These are phyloP conservation scores for Metschnikowia aberdeeniae DNA, from an alignment of 805 yeast species.

Conservation along the genomic window DNA sequence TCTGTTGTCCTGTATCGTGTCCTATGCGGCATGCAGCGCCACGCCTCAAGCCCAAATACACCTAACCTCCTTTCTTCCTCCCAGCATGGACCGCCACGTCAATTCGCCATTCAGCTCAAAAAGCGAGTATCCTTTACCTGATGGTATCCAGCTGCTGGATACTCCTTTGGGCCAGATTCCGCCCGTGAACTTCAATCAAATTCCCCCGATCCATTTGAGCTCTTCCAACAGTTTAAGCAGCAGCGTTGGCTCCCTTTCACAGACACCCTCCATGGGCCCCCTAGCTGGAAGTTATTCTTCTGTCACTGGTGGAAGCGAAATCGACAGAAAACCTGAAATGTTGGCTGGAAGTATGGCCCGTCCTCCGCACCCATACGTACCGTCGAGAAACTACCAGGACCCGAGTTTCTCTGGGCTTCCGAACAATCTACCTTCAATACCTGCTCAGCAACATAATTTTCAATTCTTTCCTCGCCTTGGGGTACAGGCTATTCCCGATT, in stretches of 20 bases:
- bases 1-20: too few species aligned
- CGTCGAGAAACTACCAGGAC: conserved; percentile 1
- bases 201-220: conserved; percentile 1
- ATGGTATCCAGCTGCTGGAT: neutral
- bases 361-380: conserved; percentile 1
- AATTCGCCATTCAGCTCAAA: neutral
- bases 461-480: conserved; percentile 3
- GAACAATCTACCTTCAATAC: neutral
- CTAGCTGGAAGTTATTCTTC: neutral
- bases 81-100: conserved; percentile 1
- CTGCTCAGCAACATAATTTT: neutral
- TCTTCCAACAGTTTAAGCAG: neutral
- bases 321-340: neutral
- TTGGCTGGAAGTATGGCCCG: neutral
- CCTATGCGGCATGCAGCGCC: too few species aligned
- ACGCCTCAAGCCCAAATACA: too few species aligned
- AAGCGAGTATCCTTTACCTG: neutral
- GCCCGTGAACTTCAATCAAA: conserved; percentile 1
- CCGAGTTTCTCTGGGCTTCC: neutral
- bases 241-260: neutral
- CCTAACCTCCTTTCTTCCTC: neutral
- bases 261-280: neutral
- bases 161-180: neutral
- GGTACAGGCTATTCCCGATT: conserved; percentile 4
- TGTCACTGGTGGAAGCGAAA: neutral